Base-by-base conservation (phyloP, 23 red algal genomes). In the Gracilaria gracilis region DNA sequence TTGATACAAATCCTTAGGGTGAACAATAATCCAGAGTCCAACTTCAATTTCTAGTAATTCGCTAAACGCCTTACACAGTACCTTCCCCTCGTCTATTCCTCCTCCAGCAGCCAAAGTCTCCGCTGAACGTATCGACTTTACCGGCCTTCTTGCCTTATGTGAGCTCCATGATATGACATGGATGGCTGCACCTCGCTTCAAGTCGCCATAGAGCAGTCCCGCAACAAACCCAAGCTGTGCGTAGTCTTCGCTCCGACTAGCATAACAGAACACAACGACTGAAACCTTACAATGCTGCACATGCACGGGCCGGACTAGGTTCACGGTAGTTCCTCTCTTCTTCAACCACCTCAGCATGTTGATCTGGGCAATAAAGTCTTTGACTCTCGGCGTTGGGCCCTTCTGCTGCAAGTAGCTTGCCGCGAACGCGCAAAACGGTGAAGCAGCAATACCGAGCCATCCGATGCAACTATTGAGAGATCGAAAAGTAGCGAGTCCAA, bases 191-290 rank as follows among this genome's bases (percentile, higher is more conserved):
- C 24, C 65, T 57, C 33, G 36, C 15, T 53, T 20, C 9, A 86
- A 37, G 29, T 86, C 53, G 25, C 83, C 83, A 74, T 75, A 73
- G 9, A 86, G n/a, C 12, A 86, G 44, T 53, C 83, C 83, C 16
- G 62, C 83, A 54, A 86, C 48, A 57, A 50, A 86, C 44, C 62
- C 83, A 27, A 86, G 65, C 38, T 86, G 83, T 86, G 65, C 61
- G 46, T 86, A 70, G 21, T 70, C 61, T 15, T 75, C 35, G 12
- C 0, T 34, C 27, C 64, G 36, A 44, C 62, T 49, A 29, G 83
- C 83, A 35, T 86, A 64, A 71, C 27, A 86, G 46, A 86, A 72
- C 20, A 72, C 83, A 13, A 57, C 8, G 8, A 73, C 33, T 0
- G 47, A 19, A 4, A 61, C 1, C 16, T 31, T 20, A 39, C 29